phyloP scores from a whole-genome alignment of 176 grass and related monocot species.

The maize (Zea mays) region Zm-B73-REFERENCE-NAM-5.0 NC_050102.1:168878001-168878500 shows the following conservation, averaged over 20 bases:
- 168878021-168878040: neutral
- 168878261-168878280: slow-evolving; percentile 28
- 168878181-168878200: slow-evolving; percentile 28
- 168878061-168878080: neutral
- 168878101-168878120: slow-evolving; percentile 23
- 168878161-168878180: slow-evolving; percentile 12
- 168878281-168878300: neutral
- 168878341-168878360: slow-evolving; percentile 41
- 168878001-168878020: slow-evolving; percentile 28
- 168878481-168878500: slow-evolving; percentile 48
- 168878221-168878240: neutral
- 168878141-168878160: neutral
- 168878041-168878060: slow-evolving; percentile 37
- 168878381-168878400: slow-evolving; percentile 39
- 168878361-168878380: slow-evolving; percentile 67
- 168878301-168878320: neutral
- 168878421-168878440: slow-evolving; percentile 31
- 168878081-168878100: slow-evolving; percentile 35
- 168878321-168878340: neutral
- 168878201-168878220: slow-evolving; percentile 32
- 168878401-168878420: slow-evolving; percentile 63
- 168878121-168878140: neutral
- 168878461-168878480: slow-evolving; percentile 40
- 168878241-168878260: slow-evolving; percentile 52
- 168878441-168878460: slow-evolving; percentile 34